Base-by-base conservation (phyloP, 352 stramenopile species). In the Phytophthora nicotianae region DNA sequence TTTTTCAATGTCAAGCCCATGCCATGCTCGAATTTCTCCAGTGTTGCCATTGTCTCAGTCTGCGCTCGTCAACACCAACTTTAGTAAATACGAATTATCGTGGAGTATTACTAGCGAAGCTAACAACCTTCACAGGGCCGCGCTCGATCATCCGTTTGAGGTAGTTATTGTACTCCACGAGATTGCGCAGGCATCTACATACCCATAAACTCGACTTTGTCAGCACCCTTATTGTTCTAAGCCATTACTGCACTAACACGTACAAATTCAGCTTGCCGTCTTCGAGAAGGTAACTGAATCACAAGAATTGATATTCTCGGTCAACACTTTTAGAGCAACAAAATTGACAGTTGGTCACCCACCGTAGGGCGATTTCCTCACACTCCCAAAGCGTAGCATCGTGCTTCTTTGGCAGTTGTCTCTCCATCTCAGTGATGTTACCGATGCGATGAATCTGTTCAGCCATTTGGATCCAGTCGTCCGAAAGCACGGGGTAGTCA, bases 201-300 rank as follows among this genome's bases (percentile, higher is more conserved):
- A 9, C 14, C 40, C 16, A n/a, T 26, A 19, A 29, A 7, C 19
- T 20, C 40, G n/a, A 2, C 49, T 29, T 23, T 14, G 19, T 65
- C 20, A 62, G n/a, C 16, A 29, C 10, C 3, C 8, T 21, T 11
- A 0, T 17, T 26, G 14, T 13, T 40, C 29, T 26, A 14, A 0
- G 3, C 23, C 26, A 29, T 42, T 26, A 50, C 11, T n/a, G 13
- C 32, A 38, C 11, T 13, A 42, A 6, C 13, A 54, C 75, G 3
- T 74, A 97, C 68, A 97, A 45, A 56, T 97, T 97, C 42, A 97
- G 71, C 42, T 97, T 97, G 19, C 89, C 90, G 57, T 97, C 90
- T 68, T 97, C 90, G 10, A 97, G 75, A 2, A 97, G 69, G 47
- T 90, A 97, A 49, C 89, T 93, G 4, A 40, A 50, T 20, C 32